These are phyloP conservation scores for Chiua sp. DNA, from an alignment of 1,284 basidiomycete species.

Conservation along the genomic window DNA sequence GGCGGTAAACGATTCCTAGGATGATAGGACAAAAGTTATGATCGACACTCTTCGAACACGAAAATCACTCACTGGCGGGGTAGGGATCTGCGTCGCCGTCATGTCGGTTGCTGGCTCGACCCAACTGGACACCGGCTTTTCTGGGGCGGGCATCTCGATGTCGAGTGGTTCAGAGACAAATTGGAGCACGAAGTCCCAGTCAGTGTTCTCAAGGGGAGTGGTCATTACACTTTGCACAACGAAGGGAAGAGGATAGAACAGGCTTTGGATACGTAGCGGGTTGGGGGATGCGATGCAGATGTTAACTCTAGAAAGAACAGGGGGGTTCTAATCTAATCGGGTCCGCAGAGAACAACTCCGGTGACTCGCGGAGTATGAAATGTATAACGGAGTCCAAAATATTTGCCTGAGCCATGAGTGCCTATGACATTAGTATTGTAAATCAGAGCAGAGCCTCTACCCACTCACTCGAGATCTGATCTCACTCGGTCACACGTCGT, in stretches of 20 bases:
- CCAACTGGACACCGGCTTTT: slow-evolving; percentile 41
- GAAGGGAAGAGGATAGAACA: neutral
- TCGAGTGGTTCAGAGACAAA: slow-evolving; percentile 63
- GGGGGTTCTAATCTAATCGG: no score
- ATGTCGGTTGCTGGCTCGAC: slow-evolving; percentile 23
- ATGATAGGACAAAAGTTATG: slow-evolving; percentile 1
- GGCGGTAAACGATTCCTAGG: slow-evolving; percentile 54
- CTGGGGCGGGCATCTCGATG: slow-evolving; percentile 41
- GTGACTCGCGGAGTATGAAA: slow-evolving; percentile 25
- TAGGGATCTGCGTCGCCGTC: slow-evolving; percentile 56
- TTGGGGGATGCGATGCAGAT: no score
- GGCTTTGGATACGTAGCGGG: neutral
- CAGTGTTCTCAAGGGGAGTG: slow-evolving; percentile 47
- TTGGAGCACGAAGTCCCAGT: slow-evolving; percentile 68
- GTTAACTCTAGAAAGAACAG: slow-evolving; percentile 22
- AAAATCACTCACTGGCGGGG: slow-evolving; percentile 60
- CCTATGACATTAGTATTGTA: slow-evolving; percentile 15
- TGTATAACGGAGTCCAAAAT: slow-evolving; percentile 22
- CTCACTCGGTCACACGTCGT: slow-evolving; percentile 4
- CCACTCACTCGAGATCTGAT: slow-evolving; percentile 1
- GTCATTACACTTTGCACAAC: slow-evolving; percentile 23
- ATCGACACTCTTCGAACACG: slow-evolving; percentile 7
- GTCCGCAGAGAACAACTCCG: neutral
- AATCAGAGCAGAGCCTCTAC: neutral
- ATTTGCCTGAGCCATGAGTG: neutral